Evolutionary conservation across 177 flowering plant species (phyloP), one percentile per base, ranked within the genome.

Genomic region (Tripterygium wilfordii): DNA sequence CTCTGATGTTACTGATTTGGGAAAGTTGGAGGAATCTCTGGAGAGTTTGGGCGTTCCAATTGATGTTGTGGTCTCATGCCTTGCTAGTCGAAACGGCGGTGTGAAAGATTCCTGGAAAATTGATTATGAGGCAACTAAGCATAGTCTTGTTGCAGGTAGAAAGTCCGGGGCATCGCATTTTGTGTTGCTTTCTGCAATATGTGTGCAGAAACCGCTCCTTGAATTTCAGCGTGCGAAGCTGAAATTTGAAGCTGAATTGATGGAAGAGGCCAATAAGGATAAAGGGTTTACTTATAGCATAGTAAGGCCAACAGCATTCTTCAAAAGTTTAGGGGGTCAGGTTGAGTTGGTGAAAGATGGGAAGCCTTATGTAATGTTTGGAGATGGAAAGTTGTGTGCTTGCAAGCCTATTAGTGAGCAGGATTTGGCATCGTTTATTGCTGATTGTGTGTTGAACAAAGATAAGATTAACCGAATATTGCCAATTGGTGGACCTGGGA

Each of bases 291-390:
- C 72, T 17, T 91, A 83, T 29, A 88, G 96, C 48, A 91, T 91
- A 32, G 96, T 91, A 30, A 82, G 98, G 62, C 96, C 98, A 26
- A 91, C 98, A 1, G 98, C 98, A 33, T 85, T 91, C 56, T 91
- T 88, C 61, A 88, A 91, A 73, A 88, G 98, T 54, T 67, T 91
- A 56, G 96, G 84, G 2, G 98, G 98, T 20, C 98, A 91, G 58
- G 86, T 91, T 49, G 98, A 91, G 73, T 62, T 85, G 57, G 95
- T 91, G 36, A 88, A 80, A 56, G 88, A 78, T 42, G 96, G 98
- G 48, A 87, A 91, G 63, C 96, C 98, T 39, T 91, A 81, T 67
- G 95, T 91, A 48, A 88, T 88, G 96, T 91, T 88, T 72, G 98
- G 98, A 15, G 95, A 88, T 64, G 98, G 98, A 17, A 79, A 68